phyloP scores from a whole-genome alignment of 106 monocot species.

The Chionographis japonica region DNA sequence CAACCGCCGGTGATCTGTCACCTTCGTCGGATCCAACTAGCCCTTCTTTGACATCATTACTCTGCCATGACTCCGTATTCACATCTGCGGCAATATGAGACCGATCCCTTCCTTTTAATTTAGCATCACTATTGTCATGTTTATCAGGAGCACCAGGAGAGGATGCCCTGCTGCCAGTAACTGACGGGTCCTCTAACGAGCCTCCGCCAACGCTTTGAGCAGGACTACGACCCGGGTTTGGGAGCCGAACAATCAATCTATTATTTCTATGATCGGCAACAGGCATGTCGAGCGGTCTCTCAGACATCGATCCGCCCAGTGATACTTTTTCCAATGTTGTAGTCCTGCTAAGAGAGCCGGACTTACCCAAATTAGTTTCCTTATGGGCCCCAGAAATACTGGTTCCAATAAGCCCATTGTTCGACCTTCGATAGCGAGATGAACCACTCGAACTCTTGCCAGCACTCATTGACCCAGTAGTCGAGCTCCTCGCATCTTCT shows the following conservation, averaged over 20 bases:
- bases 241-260: constrained; percentile 53
- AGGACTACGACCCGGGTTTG: constrained; percentile 55
- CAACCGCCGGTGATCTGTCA: constrained; percentile 17
- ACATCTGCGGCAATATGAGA: constrained; percentile 29
- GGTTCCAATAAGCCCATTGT: constrained; percentile 26
- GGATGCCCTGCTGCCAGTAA: constrained; percentile 26
- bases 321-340: constrained; percentile 24
- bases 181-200: constrained; percentile 48
- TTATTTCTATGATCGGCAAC: constrained; percentile 38
- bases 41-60: constrained; percentile 38
- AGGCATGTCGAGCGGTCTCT: constrained; percentile 27
- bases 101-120: constrained; percentile 33
- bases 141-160: constrained; percentile 44
- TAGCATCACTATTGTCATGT: constrained; percentile 24
- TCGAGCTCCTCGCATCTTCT: constrained; percentile 60
- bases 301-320: constrained; percentile 25
- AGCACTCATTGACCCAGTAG: constrained; percentile 35
- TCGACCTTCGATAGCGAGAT: constrained; percentile 53
- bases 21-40: constrained; percentile 23
- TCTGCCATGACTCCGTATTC: constrained; percentile 37
- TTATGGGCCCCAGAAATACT: constrained; percentile 24
- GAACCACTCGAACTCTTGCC: constrained; percentile 34
- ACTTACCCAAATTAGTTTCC: constrained; percentile 22
- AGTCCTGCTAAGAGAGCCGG: constrained; percentile 27
- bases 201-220: constrained; percentile 27